A percentile compares a stretch with the other conserved stretches of the same genome.
Evolutionary conservation across 2,329 filamentous ascomycete genomes (phyloP).

Genomic region (Penicillium sp.): DNA sequence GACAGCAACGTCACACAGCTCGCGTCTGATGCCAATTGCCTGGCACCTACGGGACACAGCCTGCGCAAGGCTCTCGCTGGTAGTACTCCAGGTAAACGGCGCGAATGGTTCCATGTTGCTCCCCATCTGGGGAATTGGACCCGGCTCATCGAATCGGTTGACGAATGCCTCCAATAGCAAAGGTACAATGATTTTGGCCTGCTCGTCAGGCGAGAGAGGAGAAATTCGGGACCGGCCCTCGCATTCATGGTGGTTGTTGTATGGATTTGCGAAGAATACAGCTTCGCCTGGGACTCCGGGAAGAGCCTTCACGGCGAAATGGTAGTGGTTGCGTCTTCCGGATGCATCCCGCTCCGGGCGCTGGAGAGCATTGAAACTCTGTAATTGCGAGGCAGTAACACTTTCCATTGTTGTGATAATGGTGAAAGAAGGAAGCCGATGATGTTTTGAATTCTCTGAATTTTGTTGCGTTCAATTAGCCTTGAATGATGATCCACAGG

Average conservation of each 20-base stretch:
- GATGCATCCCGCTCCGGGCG: neutral
- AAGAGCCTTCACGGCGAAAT: constrained; percentile 6
- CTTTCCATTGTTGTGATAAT: neutral
- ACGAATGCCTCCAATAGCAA: constrained; percentile 10
- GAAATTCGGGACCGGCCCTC: constrained; percentile 5
- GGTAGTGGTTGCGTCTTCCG: constrained; percentile 5
- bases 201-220: neutral
- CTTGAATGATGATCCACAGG: neutral
- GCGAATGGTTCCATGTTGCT: neutral
- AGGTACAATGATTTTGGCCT: constrained; percentile 9
- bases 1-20: constrained; percentile 1
- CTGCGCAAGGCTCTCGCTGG: neutral
- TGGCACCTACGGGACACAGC: constrained; percentile 1
- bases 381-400: neutral
- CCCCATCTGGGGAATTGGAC: neutral
- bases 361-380: neutral
- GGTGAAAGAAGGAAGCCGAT: neutral
- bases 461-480: neutral
- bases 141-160: constrained; percentile 3
- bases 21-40: constrained; percentile 1
- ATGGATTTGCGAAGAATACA: constrained; percentile 7
- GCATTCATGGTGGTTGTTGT: constrained; percentile 2
- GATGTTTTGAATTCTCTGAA: neutral
- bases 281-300: constrained; percentile 1
- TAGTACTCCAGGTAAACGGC: constrained; percentile 7